phyloP scores from a whole-genome alignment of 176 grass and related monocot species.

The Neostapfia colusana region DNA sequence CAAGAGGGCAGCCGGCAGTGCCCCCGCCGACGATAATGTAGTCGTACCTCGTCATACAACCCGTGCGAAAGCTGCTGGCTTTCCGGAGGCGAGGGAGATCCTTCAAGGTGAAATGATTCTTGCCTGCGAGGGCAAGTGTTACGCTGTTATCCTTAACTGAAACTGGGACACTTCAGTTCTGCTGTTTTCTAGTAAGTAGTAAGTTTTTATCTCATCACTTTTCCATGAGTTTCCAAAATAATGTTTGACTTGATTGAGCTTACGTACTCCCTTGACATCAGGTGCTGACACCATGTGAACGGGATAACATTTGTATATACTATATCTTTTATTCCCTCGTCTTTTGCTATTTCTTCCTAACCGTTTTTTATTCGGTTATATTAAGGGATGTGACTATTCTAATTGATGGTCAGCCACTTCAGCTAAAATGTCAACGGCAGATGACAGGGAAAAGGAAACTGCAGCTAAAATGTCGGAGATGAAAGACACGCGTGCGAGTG shows the following conservation, averaged over 20 bases:
- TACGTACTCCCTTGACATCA: slow-evolving; percentile 4
- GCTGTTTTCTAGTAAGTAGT: too few species aligned
- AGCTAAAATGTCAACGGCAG: background rate
- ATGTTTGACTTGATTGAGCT: slow-evolving; percentile 11
- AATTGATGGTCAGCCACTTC: slow-evolving; percentile 8
- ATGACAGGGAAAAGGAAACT: background rate
- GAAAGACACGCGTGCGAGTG: background rate
- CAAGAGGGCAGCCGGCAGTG: too few species aligned
- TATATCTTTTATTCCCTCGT: background rate
- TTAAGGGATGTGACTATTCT: background rate
- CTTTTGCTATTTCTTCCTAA: slow-evolving; percentile 9
- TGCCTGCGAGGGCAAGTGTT: slow-evolving; percentile 41
- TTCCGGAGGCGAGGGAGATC: too few species aligned
- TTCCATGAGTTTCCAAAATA: slow-evolving; percentile 5
- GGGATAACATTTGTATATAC: background rate
- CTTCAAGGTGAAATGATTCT: background rate
- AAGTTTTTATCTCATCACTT: background rate
- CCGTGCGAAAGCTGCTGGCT: too few species aligned
- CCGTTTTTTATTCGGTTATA: slow-evolving; percentile 22
- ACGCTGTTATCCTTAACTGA: slow-evolving; percentile 21
- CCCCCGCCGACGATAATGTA: too few species aligned
- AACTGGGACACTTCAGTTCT: background rate
- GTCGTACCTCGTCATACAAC: too few species aligned
- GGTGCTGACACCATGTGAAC: slow-evolving; percentile 21
- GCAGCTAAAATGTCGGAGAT: slow-evolving; percentile 6